Evolutionary conservation across 2,329 filamentous ascomycete genomes (phyloP), one percentile per base, ranked within the genome.

Genomic region (Ceratocystis ficicola): DNA sequence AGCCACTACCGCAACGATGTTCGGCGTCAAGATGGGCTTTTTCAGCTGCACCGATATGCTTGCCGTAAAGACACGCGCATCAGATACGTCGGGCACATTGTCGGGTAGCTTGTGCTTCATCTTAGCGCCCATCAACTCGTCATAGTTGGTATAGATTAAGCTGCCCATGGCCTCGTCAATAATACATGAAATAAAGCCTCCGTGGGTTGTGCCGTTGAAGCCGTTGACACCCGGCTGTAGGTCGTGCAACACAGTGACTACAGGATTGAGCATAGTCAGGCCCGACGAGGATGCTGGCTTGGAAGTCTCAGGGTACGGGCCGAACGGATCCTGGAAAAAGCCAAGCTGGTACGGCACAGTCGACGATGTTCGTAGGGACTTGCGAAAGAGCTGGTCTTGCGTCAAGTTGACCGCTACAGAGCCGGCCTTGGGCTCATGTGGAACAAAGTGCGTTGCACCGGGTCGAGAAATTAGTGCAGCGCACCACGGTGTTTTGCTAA

Each of bases 141-240:
- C 44, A 60, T 70, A 65, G 55, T 72, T 73, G 62, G 68, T 52
- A 28, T 70, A 69, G 22, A 72, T 62, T 36, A 73, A 63, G 30
- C 62, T 62, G 28, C 71, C 71, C 72, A 73, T 73, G 44, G 70
- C 70, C 65, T 74, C 72, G 68, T 73, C 73, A 17, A 73, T 69
- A 7, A 72, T 7, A 7, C 69, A 62, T 6, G 68, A 50, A 10
- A 70, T 65, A 1, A 73, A 63, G 3, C 72, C 73, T 41, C 72
- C 72, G 63, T 73, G 71, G 1, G 68, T 65, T 5, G 69, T 64
- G 30, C 69, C 71, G 60, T 70, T 71, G 66, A 71, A 73, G 5
- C 72, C 71, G 17, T 70, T 70, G 41, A 72, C 55, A 1, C 70
- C 72, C 1, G 64, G 63, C 2, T 60, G 65, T 3, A 73, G 66